Conservation (phyloP, 2,329 filamentous ascomycete genomes). For the Zymoseptoria ardabiliae region DNA sequence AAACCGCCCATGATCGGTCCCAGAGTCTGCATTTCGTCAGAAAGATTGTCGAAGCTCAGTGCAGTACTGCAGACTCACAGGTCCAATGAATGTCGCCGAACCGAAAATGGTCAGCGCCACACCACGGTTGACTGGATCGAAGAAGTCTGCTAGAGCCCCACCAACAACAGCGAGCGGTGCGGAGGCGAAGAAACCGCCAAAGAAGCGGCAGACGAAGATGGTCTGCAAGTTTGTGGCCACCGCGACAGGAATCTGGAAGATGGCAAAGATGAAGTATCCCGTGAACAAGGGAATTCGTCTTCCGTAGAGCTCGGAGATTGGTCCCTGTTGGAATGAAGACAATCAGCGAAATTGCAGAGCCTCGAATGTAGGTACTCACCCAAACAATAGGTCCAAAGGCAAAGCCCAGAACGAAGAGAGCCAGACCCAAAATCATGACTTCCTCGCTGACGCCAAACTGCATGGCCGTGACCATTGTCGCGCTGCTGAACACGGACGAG, state of each 20-base stretch:
- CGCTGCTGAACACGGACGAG: slow-evolving; percentile 25
- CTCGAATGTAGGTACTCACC: background rate
- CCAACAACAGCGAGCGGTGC: slow-evolving; percentile 43
- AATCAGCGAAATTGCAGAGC: background rate
- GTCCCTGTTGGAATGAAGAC: slow-evolving; percentile 3
- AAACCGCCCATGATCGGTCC: slow-evolving; percentile 24
- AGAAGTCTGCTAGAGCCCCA: slow-evolving; percentile 22
- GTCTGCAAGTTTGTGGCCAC: slow-evolving; percentile 48
- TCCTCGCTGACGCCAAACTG: slow-evolving; percentile 20
- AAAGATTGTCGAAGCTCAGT: background rate
- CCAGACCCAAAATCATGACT: slow-evolving; percentile 20
- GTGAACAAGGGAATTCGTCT: slow-evolving; percentile 35
- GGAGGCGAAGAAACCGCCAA: slow-evolving; percentile 48
- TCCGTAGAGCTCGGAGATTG: slow-evolving; percentile 48
- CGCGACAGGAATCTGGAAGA: slow-evolving; percentile 50
- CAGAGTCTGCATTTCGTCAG: background rate
- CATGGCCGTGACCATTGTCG: slow-evolving; percentile 12
- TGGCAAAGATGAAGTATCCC: slow-evolving; percentile 36
- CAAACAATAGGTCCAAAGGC: slow-evolving; percentile 17
- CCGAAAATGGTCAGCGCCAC: slow-evolving; percentile 21
- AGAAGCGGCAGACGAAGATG: slow-evolving; percentile 48
- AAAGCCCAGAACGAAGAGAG: slow-evolving; percentile 21
- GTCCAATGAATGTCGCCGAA: slow-evolving; percentile 23
- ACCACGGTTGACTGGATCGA: slow-evolving; percentile 21
- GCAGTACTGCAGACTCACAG: background rate